Base-by-base conservation (phyloP, 768 basidiomycete species). In the Cytidiella melzeri region DNA sequence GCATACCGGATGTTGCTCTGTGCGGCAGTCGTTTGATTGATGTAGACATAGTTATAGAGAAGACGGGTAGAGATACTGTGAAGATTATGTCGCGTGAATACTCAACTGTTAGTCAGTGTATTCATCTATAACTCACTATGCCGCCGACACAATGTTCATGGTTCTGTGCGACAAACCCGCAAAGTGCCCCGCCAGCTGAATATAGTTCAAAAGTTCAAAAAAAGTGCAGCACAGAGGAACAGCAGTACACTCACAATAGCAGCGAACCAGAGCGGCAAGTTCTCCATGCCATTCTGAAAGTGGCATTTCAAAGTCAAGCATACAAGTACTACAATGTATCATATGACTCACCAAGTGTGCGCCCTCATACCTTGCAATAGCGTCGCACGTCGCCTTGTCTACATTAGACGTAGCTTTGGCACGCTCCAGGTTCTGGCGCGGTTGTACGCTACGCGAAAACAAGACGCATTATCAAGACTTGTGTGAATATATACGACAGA, bases 221-320 rank as follows among this genome's bases (percentile, higher is more conserved):
- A n/a, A n/a, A n/a, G n/a, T n/a, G n/a, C n/a, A n/a, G n/a, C n/a
- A n/a, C n/a, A n/a, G n/a, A n/a, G n/a, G n/a, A n/a, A n/a, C n/a
- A n/a, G n/a, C n/a, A n/a, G n/a, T n/a, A n/a, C 5, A 24, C 49
- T 36, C 43, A 50, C 49, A 5, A 50, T 37, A 11, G 49, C 49
- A 13, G 21, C 43, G 15, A 45, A 23, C 49, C 49, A 50, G n/a
- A 50, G 20, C 27, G 49, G 43, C 23, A 50, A 30, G 24, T 50
- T 50, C 42, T 50, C 49, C 49, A 50, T 50, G 10, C 49, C 49
- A 26, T 50, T 50, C 43, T 50, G 37, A 3, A 13, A 34, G 28
- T 3, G 21, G 10, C 9, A 10, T 41, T n/a, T n/a, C n/a, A n/a
- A n/a, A n/a, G n/a, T n/a, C n/a, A n/a, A n/a, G n/a, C n/a, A n/a